phyloP scores from a whole-genome alignment of 1,284 basidiomycete species.

The Cutaneotrichosporon daszewskae region DNA sequence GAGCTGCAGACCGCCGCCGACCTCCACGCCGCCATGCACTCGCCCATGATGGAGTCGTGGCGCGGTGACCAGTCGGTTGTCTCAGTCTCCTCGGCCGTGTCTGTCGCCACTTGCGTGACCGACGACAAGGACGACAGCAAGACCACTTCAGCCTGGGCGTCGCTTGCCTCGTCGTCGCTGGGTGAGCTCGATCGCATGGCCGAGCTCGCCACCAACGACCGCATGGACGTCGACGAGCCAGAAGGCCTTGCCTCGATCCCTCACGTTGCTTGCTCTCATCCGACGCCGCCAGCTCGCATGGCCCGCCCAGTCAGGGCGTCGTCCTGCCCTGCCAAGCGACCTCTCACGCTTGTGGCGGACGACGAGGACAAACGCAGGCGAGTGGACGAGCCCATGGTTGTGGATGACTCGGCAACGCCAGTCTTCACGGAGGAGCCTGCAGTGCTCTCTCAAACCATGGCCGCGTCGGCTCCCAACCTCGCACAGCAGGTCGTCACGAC shows the following conservation, averaged over 20 bases:
- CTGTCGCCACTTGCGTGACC: conserved; percentile 11
- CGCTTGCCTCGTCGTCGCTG: conserved; percentile 14
- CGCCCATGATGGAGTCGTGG: conserved; percentile 24
- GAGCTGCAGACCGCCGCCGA: conserved; percentile 28
- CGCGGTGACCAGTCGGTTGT: conserved; percentile 14
- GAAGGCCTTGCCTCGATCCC: conserved; percentile 12
- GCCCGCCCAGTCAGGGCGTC: conserved; percentile 20
- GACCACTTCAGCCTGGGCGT: conserved; percentile 14
- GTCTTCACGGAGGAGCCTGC: conserved; percentile 14
- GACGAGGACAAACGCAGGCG: conserved; percentile 40
- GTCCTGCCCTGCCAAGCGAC: conserved; percentile 39
- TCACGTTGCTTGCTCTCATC: conserved; percentile 8
- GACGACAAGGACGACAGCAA: conserved; percentile 17
- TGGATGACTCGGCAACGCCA: conserved; percentile 17
- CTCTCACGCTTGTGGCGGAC: conserved; percentile 17
- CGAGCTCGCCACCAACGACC: conserved; percentile 22
- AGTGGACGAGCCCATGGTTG: conserved; percentile 39
- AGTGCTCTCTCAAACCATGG: conserved; percentile 17
- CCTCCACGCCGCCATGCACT: conserved; percentile 34
- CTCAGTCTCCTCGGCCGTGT: conserved; percentile 13
- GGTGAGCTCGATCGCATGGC: conserved; percentile 30
- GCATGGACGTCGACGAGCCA: conserved; percentile 33
- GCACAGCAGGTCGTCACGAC: conserved; percentile 57
- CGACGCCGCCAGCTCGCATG: conserved; percentile 1
- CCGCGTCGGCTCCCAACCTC: conserved; percentile 28